These are phyloP conservation scores for Fusarium abutilonis DNA, from an alignment of 2,329 filamentous ascomycete species.

Conservation along the genomic window DNA sequence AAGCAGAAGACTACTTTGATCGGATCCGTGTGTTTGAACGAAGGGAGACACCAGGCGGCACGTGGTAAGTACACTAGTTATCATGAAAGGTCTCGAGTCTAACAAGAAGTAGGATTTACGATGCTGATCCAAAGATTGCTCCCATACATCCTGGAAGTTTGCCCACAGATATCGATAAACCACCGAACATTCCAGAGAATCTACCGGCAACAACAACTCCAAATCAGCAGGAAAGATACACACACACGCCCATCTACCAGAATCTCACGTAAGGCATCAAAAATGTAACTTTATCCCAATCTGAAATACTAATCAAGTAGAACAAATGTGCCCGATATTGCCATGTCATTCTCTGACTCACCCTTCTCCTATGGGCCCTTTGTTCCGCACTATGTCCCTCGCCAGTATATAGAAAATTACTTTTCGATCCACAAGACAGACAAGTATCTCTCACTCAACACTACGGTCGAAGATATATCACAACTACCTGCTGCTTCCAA, in stretches of 20 bases:
- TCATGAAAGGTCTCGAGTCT: not conserved
- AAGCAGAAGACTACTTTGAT: constrained; percentile 57
- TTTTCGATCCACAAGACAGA: constrained; percentile 62
- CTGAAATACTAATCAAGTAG: constrained; percentile 29
- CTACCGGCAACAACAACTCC: constrained; percentile 55
- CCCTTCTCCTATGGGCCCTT: constrained; percentile 66
- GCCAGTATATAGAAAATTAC: constrained; percentile 66
- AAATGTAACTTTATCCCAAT: constrained; percentile 7
- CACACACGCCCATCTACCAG: constrained; percentile 61
- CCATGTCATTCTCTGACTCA: constrained; percentile 65
- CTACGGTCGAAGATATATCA: constrained; percentile 62
- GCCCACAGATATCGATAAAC: constrained; percentile 58
- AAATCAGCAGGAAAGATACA: constrained; percentile 57
- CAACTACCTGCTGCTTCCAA: constrained; percentile 38
- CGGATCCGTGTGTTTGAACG: constrained; percentile 56
- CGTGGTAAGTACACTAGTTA: constrained; percentile 50
- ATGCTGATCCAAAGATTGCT: constrained; percentile 51
- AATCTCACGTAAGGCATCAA: constrained; percentile 57
- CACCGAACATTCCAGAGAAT: constrained; percentile 55
- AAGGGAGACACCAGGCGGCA: constrained; percentile 56
- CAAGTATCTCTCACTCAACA: constrained; percentile 57
- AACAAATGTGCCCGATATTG: constrained; percentile 66
- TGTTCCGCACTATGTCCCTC: constrained; percentile 63
- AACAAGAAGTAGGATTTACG: constrained; percentile 59
- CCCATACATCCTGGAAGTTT: constrained; percentile 55